These are phyloP conservation scores for Colletotrichum liaoningense DNA, from an alignment of 2,329 filamentous ascomycete species.

Conservation along the genomic window DNA sequence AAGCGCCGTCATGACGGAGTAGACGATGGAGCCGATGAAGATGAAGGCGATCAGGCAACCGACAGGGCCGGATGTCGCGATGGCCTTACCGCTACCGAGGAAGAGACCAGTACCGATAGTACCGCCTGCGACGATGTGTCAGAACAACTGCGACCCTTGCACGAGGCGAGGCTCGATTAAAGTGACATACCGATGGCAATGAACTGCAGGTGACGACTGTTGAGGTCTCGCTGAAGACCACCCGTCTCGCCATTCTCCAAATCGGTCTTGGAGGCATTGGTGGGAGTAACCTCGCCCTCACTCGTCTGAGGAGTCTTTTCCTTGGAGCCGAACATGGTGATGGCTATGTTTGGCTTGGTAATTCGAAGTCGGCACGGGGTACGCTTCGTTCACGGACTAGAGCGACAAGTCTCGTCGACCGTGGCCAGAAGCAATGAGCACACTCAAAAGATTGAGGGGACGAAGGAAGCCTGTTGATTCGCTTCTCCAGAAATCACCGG, in stretches of 20 bases:
- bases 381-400: slow-evolving; percentile 16
- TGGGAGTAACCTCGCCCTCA: slow-evolving; percentile 31
- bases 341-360: background rate
- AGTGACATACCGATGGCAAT: slow-evolving; percentile 55
- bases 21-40: slow-evolving; percentile 79
- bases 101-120: slow-evolving; percentile 82
- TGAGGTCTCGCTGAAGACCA: slow-evolving; percentile 51
- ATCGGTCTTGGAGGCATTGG: slow-evolving; percentile 42
- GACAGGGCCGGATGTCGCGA: slow-evolving; percentile 73
- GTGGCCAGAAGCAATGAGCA: slow-evolving; percentile 9
- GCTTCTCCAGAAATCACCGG: slow-evolving; percentile 29
- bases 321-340: slow-evolving; percentile 33
- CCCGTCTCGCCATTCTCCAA: slow-evolving; percentile 49
- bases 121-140: slow-evolving; percentile 47
- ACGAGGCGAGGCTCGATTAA: background rate
- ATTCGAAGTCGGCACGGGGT: background rate
- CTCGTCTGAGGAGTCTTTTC: slow-evolving; percentile 28
- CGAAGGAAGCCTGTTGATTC: slow-evolving; percentile 19
- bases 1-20: slow-evolving; percentile 77
- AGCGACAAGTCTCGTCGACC: slow-evolving; percentile 13
- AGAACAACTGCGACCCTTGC: background rate
- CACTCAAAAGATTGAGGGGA: slow-evolving; percentile 13
- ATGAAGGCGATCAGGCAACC: slow-evolving; percentile 75
- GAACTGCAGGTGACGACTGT: slow-evolving; percentile 59
- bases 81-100: slow-evolving; percentile 72